These are phyloP conservation scores for Phaeosphaeriaceae sp. DNA, from an alignment of 2,329 filamentous ascomycete species.

Conservation along the genomic window DNA sequence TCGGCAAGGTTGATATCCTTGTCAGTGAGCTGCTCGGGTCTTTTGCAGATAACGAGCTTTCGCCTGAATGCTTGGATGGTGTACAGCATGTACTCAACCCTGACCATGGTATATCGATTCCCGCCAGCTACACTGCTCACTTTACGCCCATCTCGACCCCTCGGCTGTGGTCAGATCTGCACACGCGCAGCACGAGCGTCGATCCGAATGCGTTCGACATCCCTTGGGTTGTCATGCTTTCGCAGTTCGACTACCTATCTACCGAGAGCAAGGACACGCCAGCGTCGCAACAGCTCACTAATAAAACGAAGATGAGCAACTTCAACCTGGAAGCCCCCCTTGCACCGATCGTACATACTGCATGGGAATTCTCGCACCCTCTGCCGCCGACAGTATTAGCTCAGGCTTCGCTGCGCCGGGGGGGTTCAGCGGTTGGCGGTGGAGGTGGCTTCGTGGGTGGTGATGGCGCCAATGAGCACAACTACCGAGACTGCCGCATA, in stretches of 20 bases:
- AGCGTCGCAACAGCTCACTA: slow-evolving; percentile 60
- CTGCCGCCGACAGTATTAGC: slow-evolving; percentile 66
- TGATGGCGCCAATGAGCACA: slow-evolving; percentile 88
- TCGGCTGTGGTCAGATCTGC: slow-evolving; percentile 82
- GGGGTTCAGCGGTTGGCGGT: slow-evolving; percentile 71
- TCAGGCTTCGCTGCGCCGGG: slow-evolving; percentile 63
- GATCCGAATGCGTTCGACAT: slow-evolving; percentile 83
- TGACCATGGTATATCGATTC: slow-evolving; percentile 88
- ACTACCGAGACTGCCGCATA: slow-evolving; percentile 78
- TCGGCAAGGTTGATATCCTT: slow-evolving; percentile 84
- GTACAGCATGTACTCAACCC: slow-evolving; percentile 88
- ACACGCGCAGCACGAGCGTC: slow-evolving; percentile 61
- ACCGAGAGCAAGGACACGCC: slow-evolving; percentile 50
- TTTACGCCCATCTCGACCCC: slow-evolving; percentile 91
- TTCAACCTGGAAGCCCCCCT: slow-evolving; percentile 41
- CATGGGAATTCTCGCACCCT: slow-evolving; percentile 83
- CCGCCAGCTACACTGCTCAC: slow-evolving; percentile 90
- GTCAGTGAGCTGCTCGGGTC: slow-evolving; percentile 94
- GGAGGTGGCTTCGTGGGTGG: slow-evolving; percentile 77
- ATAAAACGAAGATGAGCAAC: slow-evolving; percentile 39
- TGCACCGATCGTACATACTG: slow-evolving; percentile 68
- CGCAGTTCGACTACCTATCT: slow-evolving; percentile 85
- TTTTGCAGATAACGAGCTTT: slow-evolving; percentile 96
- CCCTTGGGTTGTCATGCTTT: slow-evolving; percentile 93
- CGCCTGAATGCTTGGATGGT: slow-evolving; percentile 93